Base-by-base conservation (phyloP, 163 green algal species). In the Picocystis sp. region DNA sequence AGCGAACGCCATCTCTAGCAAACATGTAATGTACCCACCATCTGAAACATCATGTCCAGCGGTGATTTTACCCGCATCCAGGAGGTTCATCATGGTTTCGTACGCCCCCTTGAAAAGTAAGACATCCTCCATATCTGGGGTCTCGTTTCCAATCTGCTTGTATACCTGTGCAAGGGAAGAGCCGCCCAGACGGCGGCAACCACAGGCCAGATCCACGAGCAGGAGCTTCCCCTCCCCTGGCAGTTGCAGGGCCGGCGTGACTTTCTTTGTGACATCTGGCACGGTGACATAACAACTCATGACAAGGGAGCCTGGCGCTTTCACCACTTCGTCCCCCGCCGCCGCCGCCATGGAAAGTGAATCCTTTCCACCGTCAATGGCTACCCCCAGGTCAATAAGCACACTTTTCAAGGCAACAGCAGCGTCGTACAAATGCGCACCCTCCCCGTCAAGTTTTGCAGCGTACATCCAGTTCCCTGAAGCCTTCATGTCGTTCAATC, bases 381-480 rank as follows among this genome's bases (percentile, higher is more conserved):
- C 89, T 24, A 95, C 62, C 24, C 73, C 77, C 10, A 96, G 73
- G 44, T 83, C 61, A 13, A 94, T 67, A 89, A 98, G 97, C 19
- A 79, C 76, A 41, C 96, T 82, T 3, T 79, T 59, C 47, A 83
- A 57, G 2, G 69, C 69, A 17, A 56, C 23, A 21, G 62, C 64
- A 13, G 69, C 69, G 24, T 77, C 69, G 41, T 63, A 71, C 69
- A 77, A 70, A 58, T 62, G 57, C 13, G 69, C 67, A 17, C 70
- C 70, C 71, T 97, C 89, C 24, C 53, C 61, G 25, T 57, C 76
- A 79, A 97, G 91, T 77, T 97, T 97, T 58, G 89, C 90, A 13
- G 90, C 89, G 62, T 97, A 93, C 90, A 98, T 98, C 90, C 90
- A 98, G 78, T 98, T 98, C 47, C 94, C 87, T 22, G 68, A 87